phyloP scores from a whole-genome alignment of 1,284 basidiomycete genomes.

The Fomitopsis betulina region DNA sequence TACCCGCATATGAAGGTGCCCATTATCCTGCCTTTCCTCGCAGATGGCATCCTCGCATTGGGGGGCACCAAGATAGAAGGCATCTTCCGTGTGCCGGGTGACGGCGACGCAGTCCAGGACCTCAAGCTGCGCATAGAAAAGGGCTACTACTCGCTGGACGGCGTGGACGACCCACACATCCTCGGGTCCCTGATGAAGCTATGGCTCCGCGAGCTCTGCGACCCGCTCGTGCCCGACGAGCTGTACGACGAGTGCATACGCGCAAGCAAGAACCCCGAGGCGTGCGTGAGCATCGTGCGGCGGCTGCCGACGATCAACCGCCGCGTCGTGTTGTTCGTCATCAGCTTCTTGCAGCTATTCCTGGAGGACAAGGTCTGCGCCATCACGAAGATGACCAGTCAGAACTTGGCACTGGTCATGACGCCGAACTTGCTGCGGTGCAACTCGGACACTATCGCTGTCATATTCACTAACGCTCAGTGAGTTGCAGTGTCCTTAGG shows the following conservation, averaged over 20 bases:
- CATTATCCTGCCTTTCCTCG: constrained; percentile 88
- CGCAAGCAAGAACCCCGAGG: constrained; percentile 57
- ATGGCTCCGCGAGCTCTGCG: constrained; percentile 86
- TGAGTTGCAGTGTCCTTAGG: constrained; percentile 35
- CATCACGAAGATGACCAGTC: constrained; percentile 83
- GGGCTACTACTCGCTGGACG: constrained; percentile 85
- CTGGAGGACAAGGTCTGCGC: constrained; percentile 67
- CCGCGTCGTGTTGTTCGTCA: constrained; percentile 78
- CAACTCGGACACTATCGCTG: constrained; percentile 74
- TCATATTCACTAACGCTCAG: constrained; percentile 88
- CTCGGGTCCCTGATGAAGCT: constrained; percentile 86
- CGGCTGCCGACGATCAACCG: constrained; percentile 80
- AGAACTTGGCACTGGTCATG: constrained; percentile 78
- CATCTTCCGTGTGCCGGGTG: constrained; percentile 88
- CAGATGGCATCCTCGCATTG: constrained; percentile 84
- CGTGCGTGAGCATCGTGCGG: constrained; percentile 71
- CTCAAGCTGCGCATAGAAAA: constrained; percentile 85
- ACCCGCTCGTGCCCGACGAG: constrained; percentile 84
- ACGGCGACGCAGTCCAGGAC: constrained; percentile 79
- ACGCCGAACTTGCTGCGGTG: constrained; percentile 86
- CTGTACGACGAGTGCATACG: constrained; percentile 81
- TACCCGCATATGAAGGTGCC: constrained; percentile 84
- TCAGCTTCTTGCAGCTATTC: constrained; percentile 89
- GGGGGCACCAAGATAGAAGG: constrained; percentile 83
- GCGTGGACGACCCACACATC: constrained; percentile 84